Percentiles rank a stretch among this genome's conserved stretches.
phyloP scores from a whole-genome alignment of 306 rosid species.

The Luffa acutangula region DNA sequence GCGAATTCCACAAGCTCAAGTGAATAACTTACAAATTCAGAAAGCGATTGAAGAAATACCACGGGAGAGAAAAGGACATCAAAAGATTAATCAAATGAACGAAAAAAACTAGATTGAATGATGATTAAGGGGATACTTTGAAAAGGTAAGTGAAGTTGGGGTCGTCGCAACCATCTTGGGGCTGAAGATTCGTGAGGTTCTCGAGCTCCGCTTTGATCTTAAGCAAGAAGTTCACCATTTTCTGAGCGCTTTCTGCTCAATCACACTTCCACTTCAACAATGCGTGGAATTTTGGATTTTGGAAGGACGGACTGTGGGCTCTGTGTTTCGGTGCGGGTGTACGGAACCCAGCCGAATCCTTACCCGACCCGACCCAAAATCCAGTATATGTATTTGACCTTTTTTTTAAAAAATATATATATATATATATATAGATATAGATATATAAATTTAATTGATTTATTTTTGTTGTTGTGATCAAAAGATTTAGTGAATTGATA shows the following conservation, averaged over 20 bases:
- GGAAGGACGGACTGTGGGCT: neutral
- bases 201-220: slow-evolving; percentile 70
- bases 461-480: too few species aligned
- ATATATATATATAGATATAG: too few species aligned
- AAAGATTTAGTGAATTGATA: too few species aligned
- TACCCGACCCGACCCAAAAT: neutral
- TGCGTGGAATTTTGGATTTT: neutral
- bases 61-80: neutral
- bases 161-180: slow-evolving; percentile 79
- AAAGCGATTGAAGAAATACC: neutral
- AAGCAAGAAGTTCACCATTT: slow-evolving; percentile 71
- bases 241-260: slow-evolving; percentile 1
- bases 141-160: slow-evolving; percentile 69
- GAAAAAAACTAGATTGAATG: neutral
- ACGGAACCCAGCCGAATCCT: neutral
- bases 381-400: too few species aligned
- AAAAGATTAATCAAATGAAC: neutral
- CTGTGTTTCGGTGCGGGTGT: neutral
- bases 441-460: too few species aligned
- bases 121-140: slow-evolving; percentile 36
- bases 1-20: neutral
- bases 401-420: too few species aligned
- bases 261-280: neutral
- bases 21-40: neutral
- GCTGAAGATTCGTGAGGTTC: slow-evolving; percentile 75